Evolutionary conservation across 176 grass and related monocot species (phyloP), one percentile per base, ranked within the genome.

Genomic region (Musa beccarii): DNA sequence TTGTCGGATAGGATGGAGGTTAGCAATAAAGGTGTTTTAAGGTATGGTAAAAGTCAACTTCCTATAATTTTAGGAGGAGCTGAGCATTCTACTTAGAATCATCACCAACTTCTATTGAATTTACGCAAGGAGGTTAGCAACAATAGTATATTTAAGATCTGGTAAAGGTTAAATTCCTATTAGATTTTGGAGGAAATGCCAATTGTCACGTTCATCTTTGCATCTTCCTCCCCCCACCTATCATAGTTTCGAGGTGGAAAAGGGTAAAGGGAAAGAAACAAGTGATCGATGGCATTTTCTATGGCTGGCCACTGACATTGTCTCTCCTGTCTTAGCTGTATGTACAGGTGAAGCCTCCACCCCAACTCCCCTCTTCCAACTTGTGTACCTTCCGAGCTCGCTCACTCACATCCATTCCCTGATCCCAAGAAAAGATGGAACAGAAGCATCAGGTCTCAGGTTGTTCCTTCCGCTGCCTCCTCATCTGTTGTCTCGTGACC

Each of bases 401-500:
- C 2, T n/a, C 66, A 22, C 9, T 49, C 66, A 26, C 10, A 10
- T 20, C 22, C 20, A 9, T 8, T 64, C 62, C n/a, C 10, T 13
- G 11, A 10, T 51, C 28, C 16, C 68, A 51, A 70, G 13, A 49
- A n/a, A 15, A 2, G 13, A 70, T 50, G 16, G 25, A 49, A 19
- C 8, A n/a, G 43, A 20, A 50, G 43, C 17, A 70, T 70, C 68
- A 9, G n/a, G 19, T 49, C 26, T 69, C 43, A 11, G 24, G 24
- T 66, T 66, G 21, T 11, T 15, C 34, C 68, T 70, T 70, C 43
- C 17, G 10, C 16, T n/a, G 17, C 51, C 21, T 72, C 50, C 56
- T 61, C 1, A 63, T 23, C 19, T 57, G 83, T 57, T 49, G 62
- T 15, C 63, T 78, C 17, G 66, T 71, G 57, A 52, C 23, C 51